Evolutionary conservation across 2,329 filamentous ascomycete species (phyloP).

Genomic region (Fusarium redolens): DNA sequence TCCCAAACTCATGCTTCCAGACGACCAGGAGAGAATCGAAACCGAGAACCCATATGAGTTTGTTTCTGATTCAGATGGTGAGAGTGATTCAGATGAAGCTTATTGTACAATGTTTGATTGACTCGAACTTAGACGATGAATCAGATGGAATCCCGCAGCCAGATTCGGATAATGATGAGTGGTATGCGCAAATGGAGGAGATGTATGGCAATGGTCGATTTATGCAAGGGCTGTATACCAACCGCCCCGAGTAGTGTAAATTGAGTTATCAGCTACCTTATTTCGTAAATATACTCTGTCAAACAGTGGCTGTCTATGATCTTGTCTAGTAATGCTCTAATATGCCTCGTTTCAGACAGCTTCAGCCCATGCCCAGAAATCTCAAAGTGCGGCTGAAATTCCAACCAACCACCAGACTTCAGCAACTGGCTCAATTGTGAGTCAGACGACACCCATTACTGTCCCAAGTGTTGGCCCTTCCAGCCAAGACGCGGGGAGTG

Average conservation of each 20-base stretch:
- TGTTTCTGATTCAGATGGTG: background rate
- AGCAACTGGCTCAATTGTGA: background rate
- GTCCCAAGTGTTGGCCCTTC: background rate
- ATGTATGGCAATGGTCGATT: background rate
- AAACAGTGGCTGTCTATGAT: fast-evolving
- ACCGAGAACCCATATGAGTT: background rate
- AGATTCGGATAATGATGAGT: background rate
- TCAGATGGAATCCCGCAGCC: too few relatives aligned
- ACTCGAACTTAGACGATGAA: background rate
- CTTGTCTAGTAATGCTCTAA: fast-evolving
- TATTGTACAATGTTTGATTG: background rate
- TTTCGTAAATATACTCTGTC: background rate
- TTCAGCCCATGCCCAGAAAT: background rate
- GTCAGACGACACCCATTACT: conserved; percentile 2
- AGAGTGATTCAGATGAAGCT: background rate
- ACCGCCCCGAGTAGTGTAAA: background rate
- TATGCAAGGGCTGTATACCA: background rate
- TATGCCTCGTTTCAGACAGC: too few relatives aligned
- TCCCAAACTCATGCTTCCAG: conserved; percentile 7
- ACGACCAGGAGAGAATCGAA: background rate
- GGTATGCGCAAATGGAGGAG: background rate
- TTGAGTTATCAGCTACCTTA: background rate
- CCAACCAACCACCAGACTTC: background rate
- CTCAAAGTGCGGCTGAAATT: background rate
- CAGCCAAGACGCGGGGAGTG: background rate